Base-by-base conservation (phyloP, 371 early-diverging fungal species). In the Blakeslea trispora region DNA sequence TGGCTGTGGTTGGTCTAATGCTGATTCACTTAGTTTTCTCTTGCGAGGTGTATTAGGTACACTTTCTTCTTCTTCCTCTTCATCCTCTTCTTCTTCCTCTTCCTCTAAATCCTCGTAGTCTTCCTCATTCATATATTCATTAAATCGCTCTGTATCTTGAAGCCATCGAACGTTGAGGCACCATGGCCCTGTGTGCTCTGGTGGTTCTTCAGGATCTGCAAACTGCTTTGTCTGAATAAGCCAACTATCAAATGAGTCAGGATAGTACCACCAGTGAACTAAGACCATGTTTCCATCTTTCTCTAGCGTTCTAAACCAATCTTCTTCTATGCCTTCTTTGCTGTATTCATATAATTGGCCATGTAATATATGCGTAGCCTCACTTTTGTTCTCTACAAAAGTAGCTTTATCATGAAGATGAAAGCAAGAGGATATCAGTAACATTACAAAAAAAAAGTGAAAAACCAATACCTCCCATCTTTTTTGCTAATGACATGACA, bases 191-290 rank as follows among this genome's bases (percentile, higher is more conserved):
- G 61, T 59, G 49, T 85, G 88, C 22, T 79, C 76, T 2, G 84
- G 87, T 3, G 81, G 74, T 28, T 87, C 86, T 58, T 88, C 87
- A 11, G 87, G 85, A 51, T 89, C 88, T 18, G 77, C 80, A 61
- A 82, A 87, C 14, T 86, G 85, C 11, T 82, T 76, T 9, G 79
- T 77, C 28, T 88, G 87, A 4, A 79, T 66, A 9, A 91, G 62
- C 93, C 93, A 93, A 21, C 76, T 81, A 52, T 93, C 93, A 62
- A 86, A 85, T 5, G 93, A 91, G 60, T 90, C 91, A 5, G 93
- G 93, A 57, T 86, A 84, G 63, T 89, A 89, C 87, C 90, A 88
- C 85, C 90, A 88, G 65, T 93, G 93, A 0, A 93, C 79, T 6
- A 88, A 70, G 5, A 85, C 90, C 39, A 74, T 77, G n/a, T 75